Percentiles rank a stretch among this genome's conserved stretches.
Conservation (phyloP, 495 filamentous ascomycete genomes). For the Hypoxylon intermedium region DNA sequence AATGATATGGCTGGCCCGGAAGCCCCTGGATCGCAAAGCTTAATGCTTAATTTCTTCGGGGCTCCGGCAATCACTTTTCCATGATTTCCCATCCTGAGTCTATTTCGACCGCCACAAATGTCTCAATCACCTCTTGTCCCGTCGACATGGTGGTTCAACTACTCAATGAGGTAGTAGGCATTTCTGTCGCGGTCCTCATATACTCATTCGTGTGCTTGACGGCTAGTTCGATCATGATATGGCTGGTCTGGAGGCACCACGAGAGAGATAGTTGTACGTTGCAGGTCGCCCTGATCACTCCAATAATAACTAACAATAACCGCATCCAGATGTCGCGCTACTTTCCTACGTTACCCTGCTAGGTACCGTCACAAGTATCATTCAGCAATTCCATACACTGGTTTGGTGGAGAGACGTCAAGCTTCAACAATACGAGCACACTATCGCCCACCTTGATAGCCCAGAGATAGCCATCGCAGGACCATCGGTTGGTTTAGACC, state of each 20-base stretch:
- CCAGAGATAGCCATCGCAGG: conserved; percentile 57
- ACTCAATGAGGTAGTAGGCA: conserved; percentile 48
- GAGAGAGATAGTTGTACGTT: conserved; percentile 57
- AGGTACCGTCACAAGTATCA: conserved; percentile 50
- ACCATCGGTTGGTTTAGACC: conserved; percentile 50
- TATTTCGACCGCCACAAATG: conserved; percentile 13
- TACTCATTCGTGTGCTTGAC: conserved; percentile 53
- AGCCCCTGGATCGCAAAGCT: conserved; percentile 22
- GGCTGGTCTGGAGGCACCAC: conserved; percentile 52
- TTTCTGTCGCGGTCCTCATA: conserved; percentile 47
- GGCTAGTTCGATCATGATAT: conserved; percentile 46
- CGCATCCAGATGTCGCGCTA: conserved; percentile 50
- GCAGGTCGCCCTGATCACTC: neutral
- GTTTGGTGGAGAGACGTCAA: conserved; percentile 52
- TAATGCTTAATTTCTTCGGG: conserved; percentile 14
- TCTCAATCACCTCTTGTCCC: conserved; percentile 20
- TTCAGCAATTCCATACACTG: conserved; percentile 56
- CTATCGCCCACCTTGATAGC: conserved; percentile 42
- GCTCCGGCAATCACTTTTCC: conserved; percentile 1
- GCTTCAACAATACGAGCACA: conserved; percentile 48
- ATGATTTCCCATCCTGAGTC: conserved; percentile 4
- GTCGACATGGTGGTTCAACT: conserved; percentile 51
- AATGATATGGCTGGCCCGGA: conserved; percentile 11
- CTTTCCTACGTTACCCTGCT: conserved; percentile 49
- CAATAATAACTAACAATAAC: conserved; percentile 14